Conservation (phyloP, 768 basidiomycete species). For the Tylopilus rubrobrunneus region DNA sequence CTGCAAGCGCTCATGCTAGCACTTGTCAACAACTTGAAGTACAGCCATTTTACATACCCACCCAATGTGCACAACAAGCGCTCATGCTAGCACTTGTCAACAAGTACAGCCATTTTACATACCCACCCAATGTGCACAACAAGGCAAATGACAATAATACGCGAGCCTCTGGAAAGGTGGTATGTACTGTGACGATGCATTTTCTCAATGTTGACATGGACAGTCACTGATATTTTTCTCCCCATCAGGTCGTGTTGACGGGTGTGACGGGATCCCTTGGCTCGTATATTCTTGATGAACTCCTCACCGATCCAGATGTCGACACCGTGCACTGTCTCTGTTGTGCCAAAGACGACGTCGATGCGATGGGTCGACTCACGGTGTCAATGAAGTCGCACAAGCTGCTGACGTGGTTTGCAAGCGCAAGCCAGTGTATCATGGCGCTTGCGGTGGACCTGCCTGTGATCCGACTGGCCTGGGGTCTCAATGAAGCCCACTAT, state of each 20-base stretch:
- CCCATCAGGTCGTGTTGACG: conserved; percentile 37
- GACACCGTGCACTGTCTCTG: conserved; percentile 46
- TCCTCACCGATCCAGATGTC: conserved; percentile 36
- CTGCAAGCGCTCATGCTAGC: conserved; percentile 40
- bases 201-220: background rate
- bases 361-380: conserved; percentile 38
- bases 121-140: too few species aligned
- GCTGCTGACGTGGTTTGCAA: conserved; percentile 18
- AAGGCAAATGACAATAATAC: conserved; percentile 8
- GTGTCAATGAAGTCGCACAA: conserved; percentile 40
- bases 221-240: background rate
- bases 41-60: conserved; percentile 12
- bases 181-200: conserved; percentile 4
- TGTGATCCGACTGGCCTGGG: conserved; percentile 23
- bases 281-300: conserved; percentile 47
- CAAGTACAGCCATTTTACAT: too few species aligned
- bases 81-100: too few species aligned
- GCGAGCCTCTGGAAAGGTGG: conserved; percentile 12
- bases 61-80: background rate
- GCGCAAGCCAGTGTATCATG: conserved; percentile 20
- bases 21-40: conserved; percentile 50
- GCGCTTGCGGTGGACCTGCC: conserved; percentile 45
- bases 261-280: conserved; percentile 55
- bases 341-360: conserved; percentile 42
- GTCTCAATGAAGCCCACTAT: too few species aligned